Conservation (phyloP, 352 stramenopile species). For the Pythium volutum region DNA sequence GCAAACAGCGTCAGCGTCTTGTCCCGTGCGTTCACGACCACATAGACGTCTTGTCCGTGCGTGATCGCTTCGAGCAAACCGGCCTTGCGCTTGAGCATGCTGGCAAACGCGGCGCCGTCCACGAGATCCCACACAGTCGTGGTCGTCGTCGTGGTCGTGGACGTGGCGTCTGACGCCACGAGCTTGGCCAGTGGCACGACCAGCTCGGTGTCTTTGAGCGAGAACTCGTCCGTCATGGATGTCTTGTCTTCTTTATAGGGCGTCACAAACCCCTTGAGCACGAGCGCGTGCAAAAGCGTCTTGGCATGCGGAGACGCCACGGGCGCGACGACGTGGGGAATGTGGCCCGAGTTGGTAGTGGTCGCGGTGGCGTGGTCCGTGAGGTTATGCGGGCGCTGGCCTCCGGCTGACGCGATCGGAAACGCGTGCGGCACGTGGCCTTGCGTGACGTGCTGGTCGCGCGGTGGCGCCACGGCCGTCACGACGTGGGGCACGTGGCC, state of each 20-base stretch:
- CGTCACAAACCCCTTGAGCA: constrained; percentile 27
- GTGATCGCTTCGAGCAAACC: constrained; percentile 47
- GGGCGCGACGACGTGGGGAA: too few species aligned
- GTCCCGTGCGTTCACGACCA: constrained; percentile 38
- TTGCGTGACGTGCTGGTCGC: too few species aligned
- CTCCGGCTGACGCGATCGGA: too few species aligned
- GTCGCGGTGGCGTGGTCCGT: not conserved
- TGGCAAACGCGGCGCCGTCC: constrained; percentile 21
- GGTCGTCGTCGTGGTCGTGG: constrained; percentile 31
- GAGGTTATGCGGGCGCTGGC: too few species aligned
- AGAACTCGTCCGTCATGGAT: constrained; percentile 22
- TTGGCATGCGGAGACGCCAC: constrained; percentile 8
- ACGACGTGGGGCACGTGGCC: too few species aligned
- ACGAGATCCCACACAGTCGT: constrained; percentile 28
- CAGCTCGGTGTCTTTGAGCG: constrained; percentile 43
- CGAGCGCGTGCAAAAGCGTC: constrained; percentile 23
- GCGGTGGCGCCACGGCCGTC: too few species aligned
- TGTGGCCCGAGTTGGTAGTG: not conserved
- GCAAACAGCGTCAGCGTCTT: constrained; percentile 47
- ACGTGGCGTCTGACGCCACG: constrained; percentile 33
- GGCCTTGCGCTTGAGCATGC: constrained; percentile 52
- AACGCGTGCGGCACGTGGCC: too few species aligned
- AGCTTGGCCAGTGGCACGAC: constrained; percentile 39
- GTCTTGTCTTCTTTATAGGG: constrained; percentile 35
- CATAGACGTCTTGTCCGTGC: constrained; percentile 53